Evolutionary conservation across 139 green algal species (phyloP).

Genomic region (Gonium pectorale): DNA sequence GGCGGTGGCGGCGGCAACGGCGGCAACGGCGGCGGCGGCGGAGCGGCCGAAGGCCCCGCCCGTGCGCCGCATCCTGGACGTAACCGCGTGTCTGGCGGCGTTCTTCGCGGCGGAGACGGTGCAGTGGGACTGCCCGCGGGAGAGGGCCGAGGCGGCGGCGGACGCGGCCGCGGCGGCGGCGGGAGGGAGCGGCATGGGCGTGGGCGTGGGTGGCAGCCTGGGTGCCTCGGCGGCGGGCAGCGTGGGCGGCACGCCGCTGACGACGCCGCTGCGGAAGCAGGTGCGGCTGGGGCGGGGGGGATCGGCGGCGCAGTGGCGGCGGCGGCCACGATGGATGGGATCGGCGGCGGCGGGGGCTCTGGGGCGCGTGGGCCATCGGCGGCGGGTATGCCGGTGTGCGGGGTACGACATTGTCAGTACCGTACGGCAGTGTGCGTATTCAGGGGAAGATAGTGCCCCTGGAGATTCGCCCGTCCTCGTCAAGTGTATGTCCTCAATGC

Average conservation of each 20-base stretch:
- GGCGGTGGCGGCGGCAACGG: neutral
- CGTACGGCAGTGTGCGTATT: neutral
- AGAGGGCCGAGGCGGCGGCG: conserved; percentile 41
- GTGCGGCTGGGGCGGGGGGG: neutral
- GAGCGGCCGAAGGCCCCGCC: neutral
- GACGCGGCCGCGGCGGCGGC: neutral
- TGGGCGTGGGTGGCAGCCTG: neutral
- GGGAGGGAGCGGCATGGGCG: neutral
- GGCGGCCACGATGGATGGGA: too few relatives aligned
- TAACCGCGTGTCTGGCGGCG: conserved; percentile 52
- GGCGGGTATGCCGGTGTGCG: too few relatives aligned
- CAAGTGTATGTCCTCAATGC: too few relatives aligned
- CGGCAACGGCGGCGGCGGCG: neutral
- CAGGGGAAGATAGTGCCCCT: too few relatives aligned
- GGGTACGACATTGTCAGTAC: neutral
- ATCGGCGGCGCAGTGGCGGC: neutral
- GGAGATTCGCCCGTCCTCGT: too few relatives aligned
- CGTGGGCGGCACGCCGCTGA: neutral
- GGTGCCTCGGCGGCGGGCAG: conserved; percentile 4
- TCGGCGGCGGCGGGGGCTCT: too few relatives aligned
- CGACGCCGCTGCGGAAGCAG: conserved; percentile 24
- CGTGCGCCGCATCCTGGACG: neutral
- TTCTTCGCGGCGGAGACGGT: conserved; percentile 69
- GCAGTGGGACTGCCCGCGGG: conserved; percentile 64
- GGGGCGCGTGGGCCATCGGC: too few relatives aligned